Evolutionary conservation across 2,329 filamentous ascomycete species (phyloP).

Genomic region (Claviceps arundinis): DNA sequence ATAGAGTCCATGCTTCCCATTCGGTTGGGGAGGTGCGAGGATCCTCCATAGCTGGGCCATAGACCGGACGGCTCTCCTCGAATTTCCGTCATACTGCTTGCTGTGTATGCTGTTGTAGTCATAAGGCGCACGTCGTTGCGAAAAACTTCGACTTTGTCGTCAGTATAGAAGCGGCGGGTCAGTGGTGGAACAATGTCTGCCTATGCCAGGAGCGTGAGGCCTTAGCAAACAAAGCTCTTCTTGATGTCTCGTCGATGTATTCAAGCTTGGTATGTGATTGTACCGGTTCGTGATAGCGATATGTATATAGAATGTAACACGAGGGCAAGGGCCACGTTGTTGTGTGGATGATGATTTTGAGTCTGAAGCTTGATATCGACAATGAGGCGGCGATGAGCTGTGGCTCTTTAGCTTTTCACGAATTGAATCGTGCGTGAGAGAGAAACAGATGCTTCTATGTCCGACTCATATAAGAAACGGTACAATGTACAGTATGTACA

Average conservation of each 20-base stretch:
- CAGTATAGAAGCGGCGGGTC: background rate
- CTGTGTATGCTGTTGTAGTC: constrained; percentile 44
- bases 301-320: background rate
- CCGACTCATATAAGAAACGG: constrained; percentile 1
- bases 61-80: constrained; percentile 44
- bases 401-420: constrained; percentile 3
- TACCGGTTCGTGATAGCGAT: background rate
- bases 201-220: background rate
- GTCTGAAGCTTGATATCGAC: background rate
- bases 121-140: constrained; percentile 37
- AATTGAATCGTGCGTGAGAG: constrained; percentile 1
- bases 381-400: constrained; percentile 1
- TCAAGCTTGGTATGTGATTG: too few species aligned
- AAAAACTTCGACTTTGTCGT: background rate
- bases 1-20: constrained; percentile 39
- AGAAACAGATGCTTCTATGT: constrained; percentile 2
- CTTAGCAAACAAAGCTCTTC: background rate
- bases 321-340: background rate
- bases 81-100: constrained; percentile 48
- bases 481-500: too few species aligned
- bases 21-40: constrained; percentile 39
- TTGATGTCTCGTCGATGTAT: background rate
- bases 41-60: constrained; percentile 44
- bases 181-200: background rate
- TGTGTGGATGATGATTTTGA: background rate